Base-by-base conservation (phyloP, 805 yeast genomes). In the Candida odintsovae region DNA sequence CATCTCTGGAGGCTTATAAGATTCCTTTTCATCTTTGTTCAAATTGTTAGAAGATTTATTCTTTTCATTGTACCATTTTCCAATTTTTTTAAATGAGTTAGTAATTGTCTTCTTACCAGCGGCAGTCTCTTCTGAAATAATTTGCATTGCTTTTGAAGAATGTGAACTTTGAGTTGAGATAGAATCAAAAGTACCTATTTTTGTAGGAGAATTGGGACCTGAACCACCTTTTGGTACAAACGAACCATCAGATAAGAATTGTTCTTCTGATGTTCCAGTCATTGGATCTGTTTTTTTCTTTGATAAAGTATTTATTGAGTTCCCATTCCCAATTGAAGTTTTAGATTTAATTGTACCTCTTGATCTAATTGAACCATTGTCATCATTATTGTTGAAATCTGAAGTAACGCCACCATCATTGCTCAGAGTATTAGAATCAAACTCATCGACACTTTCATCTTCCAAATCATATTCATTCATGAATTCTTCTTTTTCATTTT, bases 51-150 rank as follows among this genome's bases (percentile, higher is more conserved):
- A 22, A n/a, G 54, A 35, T 19, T 54, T 59, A 20, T 69, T 76
- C 46, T 75, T 75, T 31, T 72, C 78, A 44, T 72, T 73, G 54
- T 85, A 85, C 88, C 92, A 83, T 50, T 76, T 81, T 1, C 86
- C 86, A 8, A 86, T 62, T 55, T 79, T 84, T 48, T 72, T 75
- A 41, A 82, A 64, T 0, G 87, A 73, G 39, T 63, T 66, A 5
- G 75, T 58, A 15, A 76, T 59, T 3, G 69, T 67, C 42, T 67
- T 70, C 46, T 66, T 68, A 3, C 71, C 58, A 11, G 60, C 59
- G 1, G 55, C 44, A 13, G 65, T 56, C 28, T 58, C 62, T 10
- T 54, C 62, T 18, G 65, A 49, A 37, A 56, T 26, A 16, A 48
- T 42, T 40, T 52, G 55, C 62, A 51, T 59, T 46, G 44, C 60